Conservation (phyloP, 371 early-diverging fungal genomes). For the Rhizomucor miehei region DNA sequence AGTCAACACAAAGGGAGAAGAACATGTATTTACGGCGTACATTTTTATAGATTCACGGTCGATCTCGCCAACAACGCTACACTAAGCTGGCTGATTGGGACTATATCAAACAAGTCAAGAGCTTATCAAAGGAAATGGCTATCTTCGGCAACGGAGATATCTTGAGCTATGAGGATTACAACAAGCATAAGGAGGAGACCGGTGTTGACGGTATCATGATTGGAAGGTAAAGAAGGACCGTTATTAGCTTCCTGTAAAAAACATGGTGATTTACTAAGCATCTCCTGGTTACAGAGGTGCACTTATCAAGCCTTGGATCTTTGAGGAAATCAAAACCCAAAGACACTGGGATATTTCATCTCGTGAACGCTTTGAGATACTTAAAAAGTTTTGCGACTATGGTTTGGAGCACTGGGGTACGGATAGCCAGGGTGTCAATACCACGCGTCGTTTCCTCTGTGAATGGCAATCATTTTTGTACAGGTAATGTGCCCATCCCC, state of each 20-base stretch:
- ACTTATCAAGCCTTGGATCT: constrained; percentile 97
- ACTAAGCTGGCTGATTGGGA: constrained; percentile 90
- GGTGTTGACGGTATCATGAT: constrained; percentile 91
- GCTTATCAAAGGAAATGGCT: constrained; percentile 41
- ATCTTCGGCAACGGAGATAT: constrained; percentile 91
- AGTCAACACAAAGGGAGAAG: not conserved
- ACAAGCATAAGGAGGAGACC: constrained; percentile 54
- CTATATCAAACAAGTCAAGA: constrained; percentile 70
- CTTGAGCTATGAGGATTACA: constrained; percentile 84
- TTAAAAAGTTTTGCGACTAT: constrained; percentile 77
- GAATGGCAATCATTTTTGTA: constrained; percentile 92
- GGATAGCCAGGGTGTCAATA: constrained; percentile 86
- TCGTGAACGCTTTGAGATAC: constrained; percentile 87
- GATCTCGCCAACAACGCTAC: constrained; percentile 92
- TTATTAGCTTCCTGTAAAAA: not conserved
- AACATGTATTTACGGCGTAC: not conserved
- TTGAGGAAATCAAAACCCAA: constrained; percentile 88
- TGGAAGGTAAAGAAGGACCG: constrained; percentile 45
- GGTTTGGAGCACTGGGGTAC: constrained; percentile 96
- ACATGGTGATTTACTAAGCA: not conserved
- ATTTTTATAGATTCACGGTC: constrained; percentile 74
- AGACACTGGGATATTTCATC: constrained; percentile 91
- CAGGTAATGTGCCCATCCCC: constrained; percentile 45
- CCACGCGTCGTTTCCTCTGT: constrained; percentile 83
- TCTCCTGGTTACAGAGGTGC: constrained; percentile 46